Base-by-base conservation (phyloP, 192 early-diverging fungal species). In the Haplosporangium gracile region DNA sequence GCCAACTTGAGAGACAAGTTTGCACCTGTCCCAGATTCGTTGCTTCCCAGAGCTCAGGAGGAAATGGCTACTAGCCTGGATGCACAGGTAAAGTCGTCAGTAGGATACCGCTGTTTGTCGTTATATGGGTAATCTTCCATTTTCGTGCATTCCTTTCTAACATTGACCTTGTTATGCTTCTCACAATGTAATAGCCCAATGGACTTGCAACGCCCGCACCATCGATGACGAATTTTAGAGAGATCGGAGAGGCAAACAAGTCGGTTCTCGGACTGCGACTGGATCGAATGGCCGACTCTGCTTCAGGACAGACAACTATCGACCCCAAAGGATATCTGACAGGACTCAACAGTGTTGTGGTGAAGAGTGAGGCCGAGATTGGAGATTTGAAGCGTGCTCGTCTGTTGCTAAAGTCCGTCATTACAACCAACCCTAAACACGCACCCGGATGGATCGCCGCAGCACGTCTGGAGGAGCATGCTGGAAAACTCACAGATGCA, bases 401-500 rank as follows among this genome's bases (percentile, higher is more conserved):
- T 7, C 90, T 94, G 57, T 90, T 99, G 43, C 91, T 99, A 15
- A 93, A 93, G 57, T 98, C 98, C 0, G 96, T 99, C 45, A 98
- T 95, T 40, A 93, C 92, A 16, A 96, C 99, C 5, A 99, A 98
- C 88, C 98, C 98, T 15, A 97, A 97, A 79, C 96, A 99, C 76
- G 98, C 97, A 7, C 96, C 98, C 26, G 99, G 97, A 55, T 99
- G 99, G 99, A 98, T 99, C 79, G 97, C 98, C 1, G 97, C 97
- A 10, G 99, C 99, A 16, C 94, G 98, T 70, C 88, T 99, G 53
- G 99, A 99, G 89, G 98, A 99, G 87, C 92, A 95, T 10, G 97
- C 97, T 1, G 93, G 95, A 24, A 97, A 98, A 78, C 87, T 93
- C 63, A 89, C 91, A 4, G 91, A 94, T n/a, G 99, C 99, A 0